phyloP scores from a whole-genome alignment of 2,329 filamentous ascomycete genomes.

The Penicillium sp. region DNA sequence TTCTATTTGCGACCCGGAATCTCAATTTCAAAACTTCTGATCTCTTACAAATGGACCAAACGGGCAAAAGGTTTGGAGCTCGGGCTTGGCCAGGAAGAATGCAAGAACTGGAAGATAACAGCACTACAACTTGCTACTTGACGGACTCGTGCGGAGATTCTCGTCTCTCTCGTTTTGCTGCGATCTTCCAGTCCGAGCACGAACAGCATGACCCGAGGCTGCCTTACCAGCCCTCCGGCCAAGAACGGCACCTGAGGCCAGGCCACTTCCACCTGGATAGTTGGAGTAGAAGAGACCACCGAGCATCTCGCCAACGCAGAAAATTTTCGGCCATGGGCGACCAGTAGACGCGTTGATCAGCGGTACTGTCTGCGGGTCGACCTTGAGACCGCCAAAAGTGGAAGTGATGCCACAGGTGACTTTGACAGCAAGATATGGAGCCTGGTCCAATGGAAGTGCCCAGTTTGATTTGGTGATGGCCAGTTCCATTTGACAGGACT shows the following conservation, averaged over 20 bases:
- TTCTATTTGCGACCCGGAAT: no score
- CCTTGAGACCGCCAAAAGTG: slow-evolving; percentile 65
- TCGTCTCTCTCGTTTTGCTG: no score
- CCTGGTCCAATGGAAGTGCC: slow-evolving; percentile 59
- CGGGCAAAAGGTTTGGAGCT: no score
- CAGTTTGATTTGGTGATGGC: slow-evolving; percentile 64
- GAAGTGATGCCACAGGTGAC: slow-evolving; percentile 68
- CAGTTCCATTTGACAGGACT: slow-evolving; percentile 32
- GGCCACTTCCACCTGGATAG: slow-evolving; percentile 63
- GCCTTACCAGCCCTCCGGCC: slow-evolving; percentile 45
- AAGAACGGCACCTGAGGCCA: slow-evolving; percentile 62
- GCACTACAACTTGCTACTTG: no score
- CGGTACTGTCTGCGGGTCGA: slow-evolving; percentile 56
- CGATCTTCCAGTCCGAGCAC: no score
- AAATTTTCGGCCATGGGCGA: slow-evolving; percentile 55
- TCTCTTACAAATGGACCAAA: no score
- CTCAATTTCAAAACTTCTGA: no score
- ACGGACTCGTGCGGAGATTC: no score
- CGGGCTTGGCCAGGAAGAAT: no score
- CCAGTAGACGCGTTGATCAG: slow-evolving; percentile 53
- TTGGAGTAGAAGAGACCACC: slow-evolving; percentile 66
- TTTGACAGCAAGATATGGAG: slow-evolving; percentile 64
- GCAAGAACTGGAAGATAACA: no score
- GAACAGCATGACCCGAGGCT: no score
- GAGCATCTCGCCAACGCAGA: slow-evolving; percentile 68